Base-by-base conservation (phyloP, 805 yeast genomes). In the Lipomyces starkeyi region DNA sequence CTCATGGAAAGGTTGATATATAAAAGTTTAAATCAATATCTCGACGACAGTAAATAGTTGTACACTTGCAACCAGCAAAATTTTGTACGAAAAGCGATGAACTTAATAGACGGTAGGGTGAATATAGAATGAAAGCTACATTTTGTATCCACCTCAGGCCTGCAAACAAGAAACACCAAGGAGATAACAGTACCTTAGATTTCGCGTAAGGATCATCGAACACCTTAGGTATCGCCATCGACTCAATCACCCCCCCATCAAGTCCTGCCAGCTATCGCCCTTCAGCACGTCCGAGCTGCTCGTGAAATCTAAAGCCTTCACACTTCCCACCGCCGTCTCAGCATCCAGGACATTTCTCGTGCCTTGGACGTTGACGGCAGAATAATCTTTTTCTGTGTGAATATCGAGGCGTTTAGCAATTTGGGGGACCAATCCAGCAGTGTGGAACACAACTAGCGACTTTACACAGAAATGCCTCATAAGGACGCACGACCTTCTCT, bases 401-500 rank as follows among this genome's bases (percentile, higher is more conserved):
- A 40, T 40, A 40, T 40, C 17, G 6, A 40, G 47, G 20, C 47
- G 47, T 40, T 40, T 40, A 40, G 47, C 47, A 40, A 40, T 40
- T 20, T 40, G 47, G 20, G 47, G 47, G 17, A 40, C 17, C 47
- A 40, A 40, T 40, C 47, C 47, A 40, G 47, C 47, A 17, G 47
- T 40, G n/a, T 40, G 47, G n/a, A 40, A 40, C 20, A 40, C 47
- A 40, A 40, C n/a, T 4, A 40, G 7, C 6, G 47, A 20, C 47
- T 40, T 40, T 40, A 40, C 47, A 17, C 17, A 64, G 59, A 37
- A 64, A 27, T 4, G 67, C 63, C 67, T 64, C 67, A 55, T 25
- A 64, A 13, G 67, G 59, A 29, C 59, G 49, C n/a, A 64, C 5
- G 3, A 11, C 60, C 32, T 59, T 13, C 63, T 37, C 54, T 4